Evolutionary conservation across 306 rosid genomes (phyloP).

Genomic region (Clitoria ternatea): DNA sequence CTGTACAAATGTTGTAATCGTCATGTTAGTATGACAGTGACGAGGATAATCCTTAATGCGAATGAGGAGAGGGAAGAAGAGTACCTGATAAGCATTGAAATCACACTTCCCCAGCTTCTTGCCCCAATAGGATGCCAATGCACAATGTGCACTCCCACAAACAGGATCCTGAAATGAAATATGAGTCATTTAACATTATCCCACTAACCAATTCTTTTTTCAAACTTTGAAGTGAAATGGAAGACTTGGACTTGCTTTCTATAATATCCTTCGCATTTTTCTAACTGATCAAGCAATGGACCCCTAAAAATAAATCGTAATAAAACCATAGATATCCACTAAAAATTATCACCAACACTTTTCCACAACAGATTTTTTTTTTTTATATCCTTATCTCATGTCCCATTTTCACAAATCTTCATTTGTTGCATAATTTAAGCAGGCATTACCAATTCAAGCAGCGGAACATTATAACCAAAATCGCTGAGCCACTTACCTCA

Average conservation of each 20-base stretch:
- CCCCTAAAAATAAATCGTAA: background rate
- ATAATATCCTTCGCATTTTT: background rate
- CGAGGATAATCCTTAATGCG: background rate
- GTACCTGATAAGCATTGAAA: conserved; percentile 64
- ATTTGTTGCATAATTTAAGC: too few relatives aligned
- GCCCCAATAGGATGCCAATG: conserved; percentile 66
- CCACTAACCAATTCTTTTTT: background rate
- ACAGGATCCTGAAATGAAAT: conserved; percentile 61
- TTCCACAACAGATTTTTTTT: too few relatives aligned
- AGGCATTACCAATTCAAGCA: too few relatives aligned
- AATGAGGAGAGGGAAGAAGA: background rate
- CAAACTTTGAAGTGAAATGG: background rate
- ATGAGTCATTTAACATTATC: background rate
- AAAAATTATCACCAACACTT: too few relatives aligned
- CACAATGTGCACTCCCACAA: conserved; percentile 70
- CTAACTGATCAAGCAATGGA: background rate
- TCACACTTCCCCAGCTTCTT: conserved; percentile 62
- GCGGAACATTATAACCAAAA: background rate
- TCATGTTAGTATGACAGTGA: background rate
- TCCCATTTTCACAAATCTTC: too few relatives aligned
- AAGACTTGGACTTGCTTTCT: background rate
- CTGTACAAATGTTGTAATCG: conserved; percentile 34
- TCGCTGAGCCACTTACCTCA: conserved; percentile 46
- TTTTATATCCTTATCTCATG: too few relatives aligned
- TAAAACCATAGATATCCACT: too few relatives aligned